Evolutionary conservation across 306 rosid genomes (phyloP).

Genomic region (Lagenaria siceraria): DNA sequence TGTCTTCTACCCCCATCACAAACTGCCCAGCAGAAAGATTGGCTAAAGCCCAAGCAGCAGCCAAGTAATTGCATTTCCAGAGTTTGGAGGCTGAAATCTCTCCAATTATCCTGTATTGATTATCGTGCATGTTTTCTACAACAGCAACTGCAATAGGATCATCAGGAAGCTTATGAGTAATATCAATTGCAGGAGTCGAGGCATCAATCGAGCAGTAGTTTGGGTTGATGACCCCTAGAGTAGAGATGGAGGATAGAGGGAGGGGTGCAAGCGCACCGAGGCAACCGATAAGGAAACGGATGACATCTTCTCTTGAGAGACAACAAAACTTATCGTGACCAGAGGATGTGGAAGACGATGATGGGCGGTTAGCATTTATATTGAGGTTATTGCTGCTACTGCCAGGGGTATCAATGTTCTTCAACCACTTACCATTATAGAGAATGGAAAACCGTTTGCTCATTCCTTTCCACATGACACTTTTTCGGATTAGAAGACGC

Average conservation of each 20-base stretch:
- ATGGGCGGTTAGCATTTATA: conserved; percentile 29
- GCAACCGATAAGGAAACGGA: conserved; percentile 90
- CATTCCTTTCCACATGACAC: conserved; percentile 89
- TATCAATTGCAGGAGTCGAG: conserved; percentile 53
- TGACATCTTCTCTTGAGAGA: conserved; percentile 93
- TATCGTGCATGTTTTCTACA: conserved; percentile 34
- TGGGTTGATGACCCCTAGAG: conserved; percentile 64
- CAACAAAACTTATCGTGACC: conserved; percentile 59
- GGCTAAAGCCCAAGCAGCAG: conserved; percentile 89
- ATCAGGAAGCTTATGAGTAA: conserved; percentile 39
- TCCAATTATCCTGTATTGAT: conserved; percentile 63
- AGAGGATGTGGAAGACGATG: conserved; percentile 27
- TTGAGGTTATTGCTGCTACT: conserved; percentile 45
- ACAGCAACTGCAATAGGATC: conserved; percentile 81
- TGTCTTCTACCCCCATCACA: conserved; percentile 97
- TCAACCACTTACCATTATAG: conserved; percentile 86
- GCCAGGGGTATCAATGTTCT: conserved; percentile 46
- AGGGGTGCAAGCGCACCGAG: conserved; percentile 95
- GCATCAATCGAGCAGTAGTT: conserved; percentile 59
- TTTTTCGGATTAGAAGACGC: conserved; percentile 79
- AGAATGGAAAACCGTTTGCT: conserved; percentile 89
- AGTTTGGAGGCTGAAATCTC: conserved; percentile 84
- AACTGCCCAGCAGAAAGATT: conserved; percentile 87
- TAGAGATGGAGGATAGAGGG: conserved; percentile 75
- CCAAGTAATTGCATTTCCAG: conserved; percentile 88